phyloP scores from a whole-genome alignment of 73 alveolate species.

The Tetrahymena borealis region DNA sequence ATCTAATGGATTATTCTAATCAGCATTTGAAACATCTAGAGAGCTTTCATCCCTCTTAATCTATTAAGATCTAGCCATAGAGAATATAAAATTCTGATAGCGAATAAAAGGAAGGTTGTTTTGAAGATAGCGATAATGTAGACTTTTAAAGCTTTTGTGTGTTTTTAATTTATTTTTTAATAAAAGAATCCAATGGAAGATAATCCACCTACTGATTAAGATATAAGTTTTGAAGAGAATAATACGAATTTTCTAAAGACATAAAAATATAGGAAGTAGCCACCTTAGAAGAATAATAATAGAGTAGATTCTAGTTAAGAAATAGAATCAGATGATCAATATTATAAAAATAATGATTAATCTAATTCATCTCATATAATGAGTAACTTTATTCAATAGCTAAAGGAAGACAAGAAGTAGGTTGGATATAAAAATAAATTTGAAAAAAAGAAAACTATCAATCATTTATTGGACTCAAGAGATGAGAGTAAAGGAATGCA shows the following conservation, averaged over 20 bases:
- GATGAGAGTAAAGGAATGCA: too few relatives aligned
- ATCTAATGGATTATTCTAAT: too few relatives aligned
- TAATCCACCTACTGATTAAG: not conserved
- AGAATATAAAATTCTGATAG: not conserved
- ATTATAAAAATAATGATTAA: not conserved
- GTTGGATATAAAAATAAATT: not conserved
- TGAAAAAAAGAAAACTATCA: not conserved
- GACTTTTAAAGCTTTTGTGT: not conserved
- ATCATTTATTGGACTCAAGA: not conserved
- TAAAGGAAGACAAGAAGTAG: not conserved
- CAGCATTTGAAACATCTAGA: too few relatives aligned
- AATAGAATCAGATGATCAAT: not conserved
- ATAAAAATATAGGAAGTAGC: not conserved
- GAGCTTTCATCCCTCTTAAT: too few relatives aligned
- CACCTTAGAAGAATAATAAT: not conserved
- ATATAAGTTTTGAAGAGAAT: not conserved
- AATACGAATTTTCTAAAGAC: not conserved
- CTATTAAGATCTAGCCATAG: not conserved
- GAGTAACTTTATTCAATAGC: not conserved
- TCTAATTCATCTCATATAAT: not conserved
- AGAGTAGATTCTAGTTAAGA: not conserved
- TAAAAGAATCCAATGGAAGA: not conserved
- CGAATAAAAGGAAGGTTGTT: not conserved
- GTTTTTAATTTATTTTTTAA: not conserved
- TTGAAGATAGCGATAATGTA: not conserved